Evolutionary conservation across 2,329 filamentous ascomycete species (phyloP).

Genomic region (Domatiomyces globalis): DNA sequence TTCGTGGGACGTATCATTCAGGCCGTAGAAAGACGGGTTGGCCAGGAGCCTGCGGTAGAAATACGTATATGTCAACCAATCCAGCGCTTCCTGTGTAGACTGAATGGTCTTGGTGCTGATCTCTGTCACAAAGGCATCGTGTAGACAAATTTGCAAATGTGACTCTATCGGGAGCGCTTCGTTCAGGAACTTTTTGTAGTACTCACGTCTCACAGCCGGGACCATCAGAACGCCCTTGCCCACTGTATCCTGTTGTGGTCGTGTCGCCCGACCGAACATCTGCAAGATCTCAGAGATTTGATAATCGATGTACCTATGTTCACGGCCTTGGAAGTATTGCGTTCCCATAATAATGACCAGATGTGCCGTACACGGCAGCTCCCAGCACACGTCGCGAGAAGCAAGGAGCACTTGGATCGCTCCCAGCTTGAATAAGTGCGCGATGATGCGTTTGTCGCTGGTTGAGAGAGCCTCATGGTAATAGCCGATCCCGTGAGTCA

Average conservation of each 20-base stretch:
- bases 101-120: constrained; percentile 92
- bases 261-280: constrained; percentile 91
- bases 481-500: constrained; percentile 90
- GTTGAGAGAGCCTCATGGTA: constrained; percentile 85
- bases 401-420: constrained; percentile 76
- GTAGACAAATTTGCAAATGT: constrained; percentile 77
- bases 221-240: constrained; percentile 94
- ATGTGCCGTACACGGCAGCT: constrained; percentile 74
- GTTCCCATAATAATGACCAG: constrained; percentile 95
- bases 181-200: constrained; percentile 97
- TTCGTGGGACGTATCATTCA: constrained; percentile 78
- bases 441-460: constrained; percentile 85
- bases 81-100: constrained; percentile 90
- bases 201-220: constrained; percentile 83
- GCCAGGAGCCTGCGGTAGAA: constrained; percentile 90
- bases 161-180: constrained; percentile 93
- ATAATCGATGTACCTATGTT: constrained; percentile 96
- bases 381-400: constrained; percentile 88
- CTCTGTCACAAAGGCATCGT: constrained; percentile 93
- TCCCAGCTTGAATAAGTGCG: constrained; percentile 77
- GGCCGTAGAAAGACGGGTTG: constrained; percentile 91
- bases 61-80: constrained; percentile 97
- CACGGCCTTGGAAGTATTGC: constrained; percentile 89
- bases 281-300: constrained; percentile 85
- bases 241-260: constrained; percentile 61